Conservation (phyloP, 768 basidiomycete species). For the Boletus sp. region DNA sequence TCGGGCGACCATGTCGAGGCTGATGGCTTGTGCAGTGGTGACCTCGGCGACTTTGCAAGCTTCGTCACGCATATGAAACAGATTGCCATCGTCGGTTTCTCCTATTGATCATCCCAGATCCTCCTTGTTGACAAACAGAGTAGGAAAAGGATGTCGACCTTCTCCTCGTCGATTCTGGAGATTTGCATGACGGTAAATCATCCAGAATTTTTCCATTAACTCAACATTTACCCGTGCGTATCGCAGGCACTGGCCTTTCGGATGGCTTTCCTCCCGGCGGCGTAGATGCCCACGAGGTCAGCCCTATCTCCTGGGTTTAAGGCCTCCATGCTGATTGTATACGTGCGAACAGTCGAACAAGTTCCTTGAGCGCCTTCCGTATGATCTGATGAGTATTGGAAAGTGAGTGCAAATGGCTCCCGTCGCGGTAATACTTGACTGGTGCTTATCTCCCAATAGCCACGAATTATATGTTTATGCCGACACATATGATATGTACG, state of each 20-base stretch:
- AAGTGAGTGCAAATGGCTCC: slow-evolving; percentile 50
- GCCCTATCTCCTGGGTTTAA: slow-evolving; percentile 11
- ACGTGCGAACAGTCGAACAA: neutral
- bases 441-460: slow-evolving; percentile 33
- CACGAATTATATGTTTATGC: slow-evolving; percentile 82
- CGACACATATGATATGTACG: slow-evolving; percentile 64
- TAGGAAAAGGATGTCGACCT: slow-evolving; percentile 77
- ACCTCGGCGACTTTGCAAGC: slow-evolving; percentile 81
- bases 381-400: slow-evolving; percentile 82
- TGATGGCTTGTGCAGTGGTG: slow-evolving; percentile 38
- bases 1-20: neutral
- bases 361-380: slow-evolving; percentile 66
- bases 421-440: neutral
- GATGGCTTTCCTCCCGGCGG: slow-evolving; percentile 61
- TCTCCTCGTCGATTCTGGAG: slow-evolving; percentile 77
- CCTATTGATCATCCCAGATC: neutral
- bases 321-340: neutral
- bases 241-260: slow-evolving; percentile 67
- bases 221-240: neutral
- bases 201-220: neutral
- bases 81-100: slow-evolving; percentile 53
- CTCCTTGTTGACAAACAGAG: neutral
- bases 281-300: slow-evolving; percentile 70
- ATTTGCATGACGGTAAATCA: slow-evolving; percentile 61
- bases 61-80: slow-evolving; percentile 83